Percentiles rank a stretch among this genome's conserved stretches.
These are phyloP conservation scores for Lycium ferocissimum DNA, from an alignment of 257 asterid species.

Conservation along the genomic window DNA sequence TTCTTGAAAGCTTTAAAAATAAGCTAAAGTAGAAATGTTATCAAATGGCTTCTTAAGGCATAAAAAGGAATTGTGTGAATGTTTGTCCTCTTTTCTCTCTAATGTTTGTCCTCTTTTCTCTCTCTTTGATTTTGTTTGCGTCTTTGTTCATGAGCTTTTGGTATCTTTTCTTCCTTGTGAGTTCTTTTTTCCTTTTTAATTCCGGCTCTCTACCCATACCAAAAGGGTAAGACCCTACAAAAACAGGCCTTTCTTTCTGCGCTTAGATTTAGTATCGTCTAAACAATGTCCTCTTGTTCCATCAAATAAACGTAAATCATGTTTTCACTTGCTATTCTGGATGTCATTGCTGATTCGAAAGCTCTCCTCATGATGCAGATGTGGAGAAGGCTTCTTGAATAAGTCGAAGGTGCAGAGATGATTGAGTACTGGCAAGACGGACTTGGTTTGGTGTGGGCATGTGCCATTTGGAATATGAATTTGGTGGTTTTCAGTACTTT, in stretches of 20 bases:
- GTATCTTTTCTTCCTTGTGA: background rate
- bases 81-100: background rate
- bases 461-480: slow-evolving; percentile 35
- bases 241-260: background rate
- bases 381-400: slow-evolving; percentile 61
- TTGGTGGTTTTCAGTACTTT: slow-evolving; percentile 43
- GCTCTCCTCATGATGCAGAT: slow-evolving; percentile 46
- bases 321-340: background rate
- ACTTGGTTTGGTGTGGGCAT: slow-evolving; percentile 34
- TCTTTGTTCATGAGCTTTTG: background rate
- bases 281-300: background rate
- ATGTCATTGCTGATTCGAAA: background rate
- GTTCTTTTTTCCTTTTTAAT: background rate
- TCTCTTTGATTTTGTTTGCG: background rate
- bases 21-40: background rate
- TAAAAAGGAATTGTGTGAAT: background rate
- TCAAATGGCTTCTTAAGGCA: background rate
- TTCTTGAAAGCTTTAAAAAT: background rate
- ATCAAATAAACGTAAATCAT: background rate
- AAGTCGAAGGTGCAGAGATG: slow-evolving; percentile 25
- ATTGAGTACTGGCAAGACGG: slow-evolving; percentile 34
- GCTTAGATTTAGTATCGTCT: background rate
- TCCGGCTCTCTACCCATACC: background rate
- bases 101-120: background rate
- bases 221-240: background rate